Evolutionary conservation across 129 eudicot species (phyloP), one percentile per base, ranked within the genome.

Genomic region (Rutidosis leptorrhynchoides): DNA sequence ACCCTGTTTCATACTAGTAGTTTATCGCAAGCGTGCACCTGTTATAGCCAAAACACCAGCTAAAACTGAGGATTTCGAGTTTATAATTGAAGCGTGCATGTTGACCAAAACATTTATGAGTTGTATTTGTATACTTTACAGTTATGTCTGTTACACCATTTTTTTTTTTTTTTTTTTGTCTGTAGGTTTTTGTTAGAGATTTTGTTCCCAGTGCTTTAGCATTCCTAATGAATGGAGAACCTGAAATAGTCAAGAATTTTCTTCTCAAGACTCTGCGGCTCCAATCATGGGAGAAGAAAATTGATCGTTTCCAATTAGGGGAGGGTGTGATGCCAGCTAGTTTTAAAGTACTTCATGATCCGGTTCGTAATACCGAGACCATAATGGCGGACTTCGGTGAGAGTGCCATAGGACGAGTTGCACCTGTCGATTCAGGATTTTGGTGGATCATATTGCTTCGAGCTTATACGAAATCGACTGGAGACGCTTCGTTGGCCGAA

Each of bases 251-350:
- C 33, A 88, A 81, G 67, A 93, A 93, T 51, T 93, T 93, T 69
- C 67, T 93, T 73, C 64, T 88, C 61, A 88, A 93, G 63, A 93
- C 98, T 70, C 98, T 93, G 33, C 89, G 96, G 24, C 98, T 93
- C 27, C 98, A 93, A 68, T 82, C 91, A 52, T 85, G 96, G 96
- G 98, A 92, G 87, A 93, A 93, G 46, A 93, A 85, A 70, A 82
- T 93, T 28, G 96, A 93, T 46, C 74, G 96, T 23, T 93, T 93
- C 72, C 89, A 88, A 63, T 76, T 93, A 69, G 98, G 96, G 60
- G 95, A 85, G 71, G 98, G 98, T 35, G 98, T 93, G 29, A 93
- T 93, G 98, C 98, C 98, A 6, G 98, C 98, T 54, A 93, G 98
- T 76, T 93, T 93, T 40, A 93, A 93, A 77, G 98, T 93, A 19